Evolutionary conservation across 805 yeast genomes (phyloP).

Genomic region (Metschnikowia amazonensis): DNA sequence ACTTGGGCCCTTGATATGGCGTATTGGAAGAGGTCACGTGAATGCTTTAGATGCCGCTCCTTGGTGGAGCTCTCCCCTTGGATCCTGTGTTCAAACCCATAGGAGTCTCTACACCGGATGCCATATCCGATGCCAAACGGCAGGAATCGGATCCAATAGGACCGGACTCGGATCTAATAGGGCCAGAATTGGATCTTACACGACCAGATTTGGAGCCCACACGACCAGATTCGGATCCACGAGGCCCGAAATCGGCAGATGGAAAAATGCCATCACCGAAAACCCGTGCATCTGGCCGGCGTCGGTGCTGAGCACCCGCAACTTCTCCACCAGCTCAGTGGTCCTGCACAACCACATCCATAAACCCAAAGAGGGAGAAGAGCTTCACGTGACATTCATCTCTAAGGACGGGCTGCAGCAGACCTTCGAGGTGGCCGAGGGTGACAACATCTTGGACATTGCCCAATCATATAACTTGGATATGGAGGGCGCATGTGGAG

Average conservation of each 20-base stretch:
- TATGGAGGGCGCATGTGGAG: conserved; percentile 99
- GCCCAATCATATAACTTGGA: conserved; percentile 93
- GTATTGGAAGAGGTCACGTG: not conserved
- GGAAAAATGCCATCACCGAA: no score
- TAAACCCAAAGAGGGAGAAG: conserved; percentile 92
- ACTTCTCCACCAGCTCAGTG: not conserved
- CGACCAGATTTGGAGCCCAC: no score
- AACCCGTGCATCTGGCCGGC: no score
- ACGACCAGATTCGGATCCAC: no score
- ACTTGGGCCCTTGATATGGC: not conserved
- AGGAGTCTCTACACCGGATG: no score
- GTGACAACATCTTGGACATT: conserved; percentile 86
- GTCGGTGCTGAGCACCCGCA: not conserved
- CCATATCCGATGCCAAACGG: no score
- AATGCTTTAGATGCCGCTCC: not conserved
- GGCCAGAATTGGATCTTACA: no score
- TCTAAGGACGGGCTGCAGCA: conserved; percentile 86
- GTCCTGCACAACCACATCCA: conserved; percentile 80
- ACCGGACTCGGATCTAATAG: no score
- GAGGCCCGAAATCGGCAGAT: no score
- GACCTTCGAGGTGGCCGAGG: conserved; percentile 82
- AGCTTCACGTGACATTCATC: conserved; percentile 73
- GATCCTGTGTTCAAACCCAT: no score
- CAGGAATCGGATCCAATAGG: no score
- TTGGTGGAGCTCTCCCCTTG: no score